Evolutionary conservation across 805 yeast species (phyloP).

Genomic region (Suhomyces sp.): DNA sequence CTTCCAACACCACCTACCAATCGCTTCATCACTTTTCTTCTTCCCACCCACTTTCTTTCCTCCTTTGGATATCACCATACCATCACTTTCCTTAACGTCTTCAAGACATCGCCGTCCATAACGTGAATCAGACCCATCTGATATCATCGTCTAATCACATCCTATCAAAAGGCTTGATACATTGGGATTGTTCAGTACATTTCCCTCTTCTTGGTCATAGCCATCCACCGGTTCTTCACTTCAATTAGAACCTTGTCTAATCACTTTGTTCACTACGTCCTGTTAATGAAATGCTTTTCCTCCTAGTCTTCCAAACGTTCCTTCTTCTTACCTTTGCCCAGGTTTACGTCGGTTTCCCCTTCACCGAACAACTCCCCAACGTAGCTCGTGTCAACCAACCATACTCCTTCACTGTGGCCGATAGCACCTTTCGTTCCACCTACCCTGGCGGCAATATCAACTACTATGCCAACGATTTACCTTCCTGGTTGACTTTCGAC

Average conservation of each 20-base stretch:
- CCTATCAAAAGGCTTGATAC: too few relatives aligned
- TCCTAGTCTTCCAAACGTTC: constrained; percentile 12
- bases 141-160: too few relatives aligned
- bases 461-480: constrained; percentile 60
- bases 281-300: constrained; percentile 11
- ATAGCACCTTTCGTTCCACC: constrained; percentile 58
- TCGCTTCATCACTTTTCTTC: too few relatives aligned
- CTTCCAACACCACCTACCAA: background rate
- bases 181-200: too few relatives aligned
- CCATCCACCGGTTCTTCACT: too few relatives aligned
- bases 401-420: constrained; percentile 66
- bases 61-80: constrained; percentile 1
- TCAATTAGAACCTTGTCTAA: too few relatives aligned
- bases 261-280: too few relatives aligned
- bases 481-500: constrained; percentile 81
- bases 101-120: background rate
- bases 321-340: constrained; percentile 32
- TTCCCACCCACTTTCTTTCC: background rate
- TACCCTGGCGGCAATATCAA: constrained; percentile 40
- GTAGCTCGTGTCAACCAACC: constrained; percentile 70
- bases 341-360: constrained; percentile 71
- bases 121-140: too few relatives aligned
- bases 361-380: constrained; percentile 79
- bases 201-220: too few relatives aligned
- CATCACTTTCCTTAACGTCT: constrained; percentile 1